A percentile compares a stretch with the other conserved stretches of the same genome.
phyloP scores from a whole-genome alignment of 2,329 filamentous ascomycete species.

The Fusarium sp. region DNA sequence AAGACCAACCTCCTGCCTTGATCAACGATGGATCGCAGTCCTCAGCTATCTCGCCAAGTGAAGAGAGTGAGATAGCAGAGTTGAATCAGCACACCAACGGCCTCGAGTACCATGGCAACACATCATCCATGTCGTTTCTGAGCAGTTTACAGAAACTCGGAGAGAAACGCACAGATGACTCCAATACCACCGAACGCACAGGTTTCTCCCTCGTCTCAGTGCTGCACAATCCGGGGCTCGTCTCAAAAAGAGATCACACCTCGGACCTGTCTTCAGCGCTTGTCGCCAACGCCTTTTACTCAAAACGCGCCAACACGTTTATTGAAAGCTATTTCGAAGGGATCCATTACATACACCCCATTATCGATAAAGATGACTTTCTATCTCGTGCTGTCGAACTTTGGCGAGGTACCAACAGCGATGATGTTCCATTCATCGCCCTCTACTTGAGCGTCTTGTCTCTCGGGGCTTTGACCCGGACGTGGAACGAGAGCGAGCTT shows the following conservation, averaged over 20 bases:
- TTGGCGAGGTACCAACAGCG: background rate
- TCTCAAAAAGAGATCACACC: background rate
- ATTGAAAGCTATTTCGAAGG: conserved; percentile 7
- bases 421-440: conserved; percentile 3
- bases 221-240: conserved; percentile 7
- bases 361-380: conserved; percentile 13
- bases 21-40: background rate
- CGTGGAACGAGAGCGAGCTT: background rate
- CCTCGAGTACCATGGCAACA: conserved; percentile 11
- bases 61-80: conserved; percentile 15
- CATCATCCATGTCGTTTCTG: conserved; percentile 13
- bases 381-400: background rate
- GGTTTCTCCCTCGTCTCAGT: conserved; percentile 8
- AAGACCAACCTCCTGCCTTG: background rate
- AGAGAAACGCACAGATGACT: background rate
- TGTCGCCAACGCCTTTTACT: conserved; percentile 7
- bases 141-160: background rate
- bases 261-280: conserved; percentile 4
- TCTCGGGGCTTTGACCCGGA: conserved; percentile 2
- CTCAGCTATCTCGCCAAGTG: conserved; percentile 1
- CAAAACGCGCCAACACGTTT: conserved; percentile 10
- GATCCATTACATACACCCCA: conserved; percentile 11
- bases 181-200: background rate
- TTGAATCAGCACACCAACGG: conserved; percentile 12
- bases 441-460: conserved; percentile 11